Base-by-base conservation (phyloP, 2,329 filamentous ascomycete genomes). In the Botrytis fabae region DNA sequence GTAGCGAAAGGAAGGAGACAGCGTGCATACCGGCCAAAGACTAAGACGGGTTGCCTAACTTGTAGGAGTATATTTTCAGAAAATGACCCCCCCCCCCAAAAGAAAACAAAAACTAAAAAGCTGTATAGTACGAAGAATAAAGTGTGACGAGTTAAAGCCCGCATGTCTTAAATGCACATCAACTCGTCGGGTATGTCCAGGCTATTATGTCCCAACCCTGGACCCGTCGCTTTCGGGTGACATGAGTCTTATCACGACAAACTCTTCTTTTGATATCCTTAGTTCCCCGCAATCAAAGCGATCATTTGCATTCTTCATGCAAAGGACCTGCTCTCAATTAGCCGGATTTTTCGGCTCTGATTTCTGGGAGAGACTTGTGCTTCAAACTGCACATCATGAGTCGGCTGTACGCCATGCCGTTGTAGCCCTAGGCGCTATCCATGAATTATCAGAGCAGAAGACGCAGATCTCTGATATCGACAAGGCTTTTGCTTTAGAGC, bases 331-430 rank as follows among this genome's bases (percentile, higher is more conserved):
- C 3, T 85, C 82, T 46, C 88, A 90, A 76, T 82, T 92, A 16
- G 89, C 89, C 0, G 89, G 90, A 25, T 91, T 89, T 78, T 91
- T 91, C 74, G 87, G 90, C 76, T 86, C 85, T 42, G 83, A 85
- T 2, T 92, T 92, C 78, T 92, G 90, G 90, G 88, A 86, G 2
- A 83, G 85, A 64, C 84, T 86, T 25, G 88, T 92, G 4, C 80
- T 91, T 35, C 87, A 89, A 76, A 88, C 89, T 79, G 90, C 88
- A 66, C 87, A 91, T 75, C 83, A 84, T 4, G 76, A 78, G 62
- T 68, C 75, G 2, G 73, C 76, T 16, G 65, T 78, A 25, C 74
- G 71, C 20, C 76, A 78, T 75, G 76, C 77, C 4, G 61, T 77
- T 22, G 60, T 79, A 54, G 77, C 77, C 3, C 40, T 78, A 68